These are phyloP conservation scores for Quercus mongolica DNA, from an alignment of 306 rosid species.

Conservation along the genomic window DNA sequence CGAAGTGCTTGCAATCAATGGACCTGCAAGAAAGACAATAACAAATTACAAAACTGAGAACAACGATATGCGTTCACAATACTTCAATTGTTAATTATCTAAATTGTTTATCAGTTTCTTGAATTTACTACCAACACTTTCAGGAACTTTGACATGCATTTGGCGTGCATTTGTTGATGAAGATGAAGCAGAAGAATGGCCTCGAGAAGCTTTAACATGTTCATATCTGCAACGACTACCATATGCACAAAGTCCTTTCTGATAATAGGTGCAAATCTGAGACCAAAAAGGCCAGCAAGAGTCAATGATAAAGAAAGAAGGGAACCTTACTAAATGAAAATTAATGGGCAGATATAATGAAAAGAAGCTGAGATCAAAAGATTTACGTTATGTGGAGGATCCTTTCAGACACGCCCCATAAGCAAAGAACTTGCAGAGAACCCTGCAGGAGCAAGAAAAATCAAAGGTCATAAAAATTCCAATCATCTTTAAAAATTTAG, in stretches of 20 bases:
- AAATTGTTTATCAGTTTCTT: neutral
- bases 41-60: neutral
- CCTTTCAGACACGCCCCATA: conserved; percentile 93
- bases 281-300: conserved; percentile 6
- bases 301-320: too few species aligned
- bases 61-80: too few species aligned
- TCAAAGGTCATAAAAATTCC: neutral
- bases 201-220: conserved; percentile 67
- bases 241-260: conserved; percentile 81
- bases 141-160: neutral
- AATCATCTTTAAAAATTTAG: neutral
- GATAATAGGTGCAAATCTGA: conserved; percentile 90
- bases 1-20: conserved; percentile 97
- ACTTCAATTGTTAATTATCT: neutral
- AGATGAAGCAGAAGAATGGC: conserved; percentile 50
- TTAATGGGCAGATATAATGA: neutral
- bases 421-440: conserved; percentile 92
- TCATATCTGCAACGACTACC: conserved; percentile 97
- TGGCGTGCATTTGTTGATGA: conserved; percentile 45
- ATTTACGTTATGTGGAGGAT: conserved; percentile 74
- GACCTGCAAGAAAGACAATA: conserved; percentile 46
- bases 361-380: conserved; percentile 19
- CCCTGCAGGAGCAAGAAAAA: conserved; percentile 46
- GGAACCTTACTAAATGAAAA: too few species aligned
- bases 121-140: neutral